These are phyloP conservation scores for Pseudohyphozyma bogoriensis DNA, from an alignment of 768 basidiomycete species.

Conservation along the genomic window DNA sequence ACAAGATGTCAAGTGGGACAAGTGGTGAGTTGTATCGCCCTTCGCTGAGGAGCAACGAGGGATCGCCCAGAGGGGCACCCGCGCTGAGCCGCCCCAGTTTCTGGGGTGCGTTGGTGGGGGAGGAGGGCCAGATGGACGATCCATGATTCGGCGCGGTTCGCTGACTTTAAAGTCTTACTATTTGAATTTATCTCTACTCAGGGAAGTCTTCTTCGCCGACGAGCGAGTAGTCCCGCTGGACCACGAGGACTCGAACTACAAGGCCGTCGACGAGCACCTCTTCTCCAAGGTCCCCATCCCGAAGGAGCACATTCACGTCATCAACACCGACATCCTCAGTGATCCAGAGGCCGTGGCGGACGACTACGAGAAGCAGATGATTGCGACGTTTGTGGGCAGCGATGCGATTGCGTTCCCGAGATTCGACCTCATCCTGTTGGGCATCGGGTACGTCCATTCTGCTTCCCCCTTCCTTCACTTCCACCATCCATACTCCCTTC, in stretches of 20 bases:
- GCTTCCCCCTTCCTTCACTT: not conserved
- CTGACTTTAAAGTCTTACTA: too few species aligned
- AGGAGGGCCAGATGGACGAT: too few species aligned
- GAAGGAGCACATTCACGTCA: conserved; percentile 62
- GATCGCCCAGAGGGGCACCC: not conserved
- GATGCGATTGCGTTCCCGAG: conserved; percentile 93
- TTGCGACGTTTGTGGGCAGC: conserved; percentile 79
- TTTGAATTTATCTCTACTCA: too few species aligned
- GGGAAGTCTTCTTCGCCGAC: conserved; percentile 97
- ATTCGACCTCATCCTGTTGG: conserved; percentile 93
- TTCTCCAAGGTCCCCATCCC: conserved; percentile 78
- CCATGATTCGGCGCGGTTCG: too few species aligned
- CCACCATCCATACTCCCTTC: not conserved
- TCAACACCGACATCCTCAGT: conserved; percentile 48
- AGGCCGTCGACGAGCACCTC: conserved; percentile 58
- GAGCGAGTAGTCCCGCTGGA: conserved; percentile 91
- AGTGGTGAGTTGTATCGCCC: conserved; percentile 53
- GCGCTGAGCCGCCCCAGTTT: not conserved
- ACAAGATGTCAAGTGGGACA: conserved; percentile 71
- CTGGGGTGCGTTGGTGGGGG: too few species aligned
- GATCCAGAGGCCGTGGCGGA: conserved; percentile 43
- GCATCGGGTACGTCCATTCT: conserved; percentile 63
- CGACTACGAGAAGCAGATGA: conserved; percentile 52
- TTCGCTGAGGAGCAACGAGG: not conserved
- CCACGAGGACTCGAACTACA: conserved; percentile 85